Base-by-base conservation (phyloP, 108 stramenopile species). In the Fragilariopsis cylindrus region DNA sequence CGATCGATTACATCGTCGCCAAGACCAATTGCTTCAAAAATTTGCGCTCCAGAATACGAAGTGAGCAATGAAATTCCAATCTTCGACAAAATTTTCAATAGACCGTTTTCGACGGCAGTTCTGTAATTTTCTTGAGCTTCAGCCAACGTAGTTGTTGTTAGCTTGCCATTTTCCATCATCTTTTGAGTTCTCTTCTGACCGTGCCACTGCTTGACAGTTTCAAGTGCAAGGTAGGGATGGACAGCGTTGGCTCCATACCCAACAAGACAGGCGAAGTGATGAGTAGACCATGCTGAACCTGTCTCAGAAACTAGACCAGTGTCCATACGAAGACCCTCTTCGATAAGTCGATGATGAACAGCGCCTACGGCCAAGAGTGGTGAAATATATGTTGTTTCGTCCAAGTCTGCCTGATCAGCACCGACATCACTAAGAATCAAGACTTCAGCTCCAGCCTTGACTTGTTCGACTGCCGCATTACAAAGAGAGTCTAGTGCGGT, bases 231-330 rank as follows among this genome's bases (percentile, higher is more conserved):
- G 86, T 95, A 97, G 3, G 98, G 98, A 74, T 95, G 95, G 47
- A 98, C 95, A 39, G 96, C 97, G 74, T 96, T 94, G 54, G 97
- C 97, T 52, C 98, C 98, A 72, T 94, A 98, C 60, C 96, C 96
- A n/a, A 96, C 84, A 46, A 98, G 80, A 58, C 90, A 88, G n/a
- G 97, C 95, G 64, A 97, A 89, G 65, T 98, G 95, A 75, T 97
- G 96, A 47, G 94, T 96, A 54, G 96, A 96, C 92, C 97, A 95
- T 0, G 95, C 95, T 65, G 85, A 87, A 66, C 96, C 98, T 68
- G 96, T 92, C 84, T 99, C 96, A 55, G 92, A 85, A 56, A 99
- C 75, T 66, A 99, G 85, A 60, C 96, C 96, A 48, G 91, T 79
- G 77, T 96, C 90, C 92, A 96, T 92, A 41, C 98, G 87, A 65